phyloP scores from a whole-genome alignment of 805 yeast genomes.

The Candida adriatica region DNA sequence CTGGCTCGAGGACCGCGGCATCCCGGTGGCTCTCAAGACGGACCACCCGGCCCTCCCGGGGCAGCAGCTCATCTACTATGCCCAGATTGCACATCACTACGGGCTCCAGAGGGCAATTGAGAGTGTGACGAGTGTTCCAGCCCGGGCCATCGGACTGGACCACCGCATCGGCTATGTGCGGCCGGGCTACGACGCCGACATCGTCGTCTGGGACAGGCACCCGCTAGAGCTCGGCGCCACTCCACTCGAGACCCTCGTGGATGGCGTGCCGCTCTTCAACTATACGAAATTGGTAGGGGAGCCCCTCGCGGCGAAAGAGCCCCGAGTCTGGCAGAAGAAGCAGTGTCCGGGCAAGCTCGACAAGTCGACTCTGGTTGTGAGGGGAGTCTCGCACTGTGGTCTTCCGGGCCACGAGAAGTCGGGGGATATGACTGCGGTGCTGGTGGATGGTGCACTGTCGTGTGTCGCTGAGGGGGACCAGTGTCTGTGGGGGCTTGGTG shows the following conservation, averaged over 20 bases:
- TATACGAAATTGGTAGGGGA: background rate
- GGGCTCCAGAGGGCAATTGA: constrained; percentile 3
- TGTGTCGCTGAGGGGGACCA: constrained; percentile 3
- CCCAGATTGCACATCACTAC: constrained; percentile 5
- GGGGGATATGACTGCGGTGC: constrained; percentile 7
- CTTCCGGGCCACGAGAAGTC: no score
- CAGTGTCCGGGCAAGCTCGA: no score
- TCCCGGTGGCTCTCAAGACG: constrained; percentile 6
- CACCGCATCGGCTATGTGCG: constrained; percentile 6
- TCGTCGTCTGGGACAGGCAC: constrained; percentile 8
- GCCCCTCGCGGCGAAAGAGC: background rate
- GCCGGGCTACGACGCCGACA: constrained; percentile 6
- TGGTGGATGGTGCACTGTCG: constrained; percentile 1
- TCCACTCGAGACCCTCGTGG: constrained; percentile 3
- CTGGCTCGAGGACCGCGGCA: constrained; percentile 2
- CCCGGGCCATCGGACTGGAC: constrained; percentile 2
- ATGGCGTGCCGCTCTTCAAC: constrained; percentile 5
- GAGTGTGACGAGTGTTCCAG: constrained; percentile 5
- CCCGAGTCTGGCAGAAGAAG: background rate
- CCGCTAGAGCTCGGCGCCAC: constrained; percentile 4
- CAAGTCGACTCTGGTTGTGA: no score
- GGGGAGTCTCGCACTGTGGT: no score
- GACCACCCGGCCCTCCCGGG: constrained; percentile 8
- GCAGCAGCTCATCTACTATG: constrained; percentile 4
- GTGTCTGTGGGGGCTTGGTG: background rate